Percentiles rank a stretch among this genome's conserved stretches.
Conservation (phyloP, 2,329 filamentous ascomycete genomes). For the Colletotrichum liaoningense region DNA sequence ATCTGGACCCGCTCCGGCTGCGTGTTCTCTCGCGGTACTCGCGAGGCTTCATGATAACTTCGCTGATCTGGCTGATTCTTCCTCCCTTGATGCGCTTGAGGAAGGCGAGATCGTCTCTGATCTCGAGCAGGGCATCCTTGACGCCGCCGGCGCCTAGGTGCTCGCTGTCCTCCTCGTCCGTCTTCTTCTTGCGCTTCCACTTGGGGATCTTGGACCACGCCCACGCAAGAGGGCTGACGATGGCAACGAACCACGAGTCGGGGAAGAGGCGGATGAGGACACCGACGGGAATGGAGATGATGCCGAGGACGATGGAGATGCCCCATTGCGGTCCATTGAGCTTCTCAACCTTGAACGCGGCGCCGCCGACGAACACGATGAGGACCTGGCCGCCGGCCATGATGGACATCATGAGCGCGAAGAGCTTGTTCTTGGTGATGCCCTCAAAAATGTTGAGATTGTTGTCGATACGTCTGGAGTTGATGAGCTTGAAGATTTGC, state of each 20-base stretch:
- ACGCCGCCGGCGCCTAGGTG: constrained; percentile 48
- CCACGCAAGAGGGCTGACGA: constrained; percentile 38
- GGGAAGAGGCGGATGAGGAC: constrained; percentile 68
- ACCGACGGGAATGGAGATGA: constrained; percentile 75
- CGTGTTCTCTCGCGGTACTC: constrained; percentile 47
- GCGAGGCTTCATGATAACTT: constrained; percentile 66
- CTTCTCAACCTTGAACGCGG: constrained; percentile 65
- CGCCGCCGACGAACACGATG: constrained; percentile 78
- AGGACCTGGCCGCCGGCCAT: constrained; percentile 79
- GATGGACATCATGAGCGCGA: constrained; percentile 74
- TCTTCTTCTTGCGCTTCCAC: constrained; percentile 36
- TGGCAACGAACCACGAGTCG: constrained; percentile 27
- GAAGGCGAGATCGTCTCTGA: constrained; percentile 71
- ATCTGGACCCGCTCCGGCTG: constrained; percentile 35
- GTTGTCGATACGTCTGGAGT: constrained; percentile 81
- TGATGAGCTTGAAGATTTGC: constrained; percentile 84
- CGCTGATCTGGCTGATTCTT: constrained; percentile 69
- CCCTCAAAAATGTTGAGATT: constrained; percentile 81
- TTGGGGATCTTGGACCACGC: constrained; percentile 34
- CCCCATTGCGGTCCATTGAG: constrained; percentile 74
- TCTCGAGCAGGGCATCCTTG: constrained; percentile 60
- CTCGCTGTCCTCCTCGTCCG: constrained; percentile 44
- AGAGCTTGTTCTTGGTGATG: constrained; percentile 76
- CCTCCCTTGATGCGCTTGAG: constrained; percentile 71
- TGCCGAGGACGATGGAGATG: constrained; percentile 74